A percentile compares a stretch with the other conserved stretches of the same genome.
These are phyloP conservation scores for Nissolia schottii DNA, from an alignment of 306 rosid species.

Conservation along the genomic window DNA sequence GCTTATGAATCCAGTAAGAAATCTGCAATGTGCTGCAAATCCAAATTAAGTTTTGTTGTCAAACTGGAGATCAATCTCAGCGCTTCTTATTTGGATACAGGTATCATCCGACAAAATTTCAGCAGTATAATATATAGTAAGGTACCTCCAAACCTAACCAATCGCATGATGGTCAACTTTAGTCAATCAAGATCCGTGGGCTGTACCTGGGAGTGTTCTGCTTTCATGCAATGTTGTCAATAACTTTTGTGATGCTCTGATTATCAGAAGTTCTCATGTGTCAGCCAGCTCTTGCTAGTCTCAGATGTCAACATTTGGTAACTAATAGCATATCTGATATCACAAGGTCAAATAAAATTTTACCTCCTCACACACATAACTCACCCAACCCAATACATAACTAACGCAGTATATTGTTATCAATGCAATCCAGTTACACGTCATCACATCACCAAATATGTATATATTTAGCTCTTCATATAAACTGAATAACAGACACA, in stretches of 20 bases:
- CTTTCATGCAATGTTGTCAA: neutral
- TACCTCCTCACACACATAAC: no score
- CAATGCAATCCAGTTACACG: no score
- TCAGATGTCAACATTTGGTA: no score
- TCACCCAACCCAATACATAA: no score
- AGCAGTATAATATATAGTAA: no score
- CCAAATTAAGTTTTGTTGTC: neutral
- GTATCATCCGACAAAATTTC: no score
- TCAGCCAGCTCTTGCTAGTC: neutral
- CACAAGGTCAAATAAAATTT: no score
- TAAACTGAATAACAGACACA: neutral
- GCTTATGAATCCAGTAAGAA: neutral
- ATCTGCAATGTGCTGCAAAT: neutral
- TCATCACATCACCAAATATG: no score
- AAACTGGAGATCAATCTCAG: neutral
- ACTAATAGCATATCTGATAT: neutral
- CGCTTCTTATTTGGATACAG: neutral
- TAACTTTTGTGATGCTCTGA: neutral
- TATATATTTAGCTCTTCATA: neutral
- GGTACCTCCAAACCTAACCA: no score
- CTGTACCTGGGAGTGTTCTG: neutral
- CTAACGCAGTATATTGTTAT: no score
- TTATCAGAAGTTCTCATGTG: neutral
- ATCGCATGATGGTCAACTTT: no score
- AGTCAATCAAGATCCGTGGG: neutral